These are phyloP conservation scores for Talaromyces piceae DNA, from an alignment of 2,329 filamentous ascomycete species.

Conservation along the genomic window DNA sequence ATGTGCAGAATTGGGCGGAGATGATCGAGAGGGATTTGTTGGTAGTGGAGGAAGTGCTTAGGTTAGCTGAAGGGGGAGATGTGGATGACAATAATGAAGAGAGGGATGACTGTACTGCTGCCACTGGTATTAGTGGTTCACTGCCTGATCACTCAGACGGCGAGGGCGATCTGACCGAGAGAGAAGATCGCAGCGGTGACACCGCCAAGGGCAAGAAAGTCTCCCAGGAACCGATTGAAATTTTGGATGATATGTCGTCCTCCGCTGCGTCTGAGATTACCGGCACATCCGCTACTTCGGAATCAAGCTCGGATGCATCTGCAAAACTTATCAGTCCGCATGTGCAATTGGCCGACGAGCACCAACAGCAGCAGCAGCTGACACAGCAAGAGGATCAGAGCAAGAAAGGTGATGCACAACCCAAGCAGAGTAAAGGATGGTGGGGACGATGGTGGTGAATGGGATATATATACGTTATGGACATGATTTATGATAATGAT, in stretches of 20 bases:
- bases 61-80: constrained; percentile 20
- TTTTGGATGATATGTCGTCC: constrained; percentile 8
- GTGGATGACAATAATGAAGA: neutral
- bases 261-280: constrained; percentile 10
- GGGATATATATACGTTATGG: neutral
- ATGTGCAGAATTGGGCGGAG: constrained; percentile 60
- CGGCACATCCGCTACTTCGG: constrained; percentile 7
- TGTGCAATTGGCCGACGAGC: neutral
- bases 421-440: constrained; percentile 7
- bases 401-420: neutral
- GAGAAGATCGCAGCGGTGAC: constrained; percentile 1
- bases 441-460: constrained; percentile 11
- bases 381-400: neutral
- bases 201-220: constrained; percentile 7
- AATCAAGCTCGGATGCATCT: constrained; percentile 6
- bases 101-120: neutral
- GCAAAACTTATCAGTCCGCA: constrained; percentile 4
- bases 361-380: neutral
- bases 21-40: constrained; percentile 47
- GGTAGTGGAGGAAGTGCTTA: constrained; percentile 36
- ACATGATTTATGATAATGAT: constrained; percentile 5
- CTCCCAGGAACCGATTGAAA: constrained; percentile 3
- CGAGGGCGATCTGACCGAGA: constrained; percentile 7
- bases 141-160: constrained; percentile 4
- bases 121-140: neutral